Evolutionary conservation across 2,329 filamentous ascomycete species (phyloP).

Genomic region (Microsporum audouinii): DNA sequence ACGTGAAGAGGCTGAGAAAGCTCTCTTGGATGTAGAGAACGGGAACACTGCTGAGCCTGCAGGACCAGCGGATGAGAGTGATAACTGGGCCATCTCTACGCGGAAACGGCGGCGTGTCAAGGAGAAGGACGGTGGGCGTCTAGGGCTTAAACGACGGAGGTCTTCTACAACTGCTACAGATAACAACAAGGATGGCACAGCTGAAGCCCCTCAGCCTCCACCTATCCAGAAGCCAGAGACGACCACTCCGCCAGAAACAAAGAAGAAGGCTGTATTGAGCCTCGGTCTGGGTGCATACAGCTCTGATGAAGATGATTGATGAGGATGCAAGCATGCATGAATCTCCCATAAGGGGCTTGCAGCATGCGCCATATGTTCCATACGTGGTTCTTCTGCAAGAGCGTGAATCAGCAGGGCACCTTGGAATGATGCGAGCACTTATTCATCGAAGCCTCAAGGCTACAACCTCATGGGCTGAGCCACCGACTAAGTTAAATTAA

Average conservation of each 20-base stretch:
- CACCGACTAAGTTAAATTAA: background rate
- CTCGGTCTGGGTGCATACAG: conserved; percentile 31
- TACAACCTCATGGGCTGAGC: background rate
- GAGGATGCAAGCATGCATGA: background rate
- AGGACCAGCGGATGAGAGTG: conserved; percentile 25
- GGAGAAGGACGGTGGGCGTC: conserved; percentile 27
- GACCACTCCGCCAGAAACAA: conserved; percentile 8
- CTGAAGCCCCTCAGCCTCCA: background rate
- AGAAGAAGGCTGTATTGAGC: conserved; percentile 17
- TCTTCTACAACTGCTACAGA: conserved; percentile 18
- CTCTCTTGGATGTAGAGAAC: conserved; percentile 29
- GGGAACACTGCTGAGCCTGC: conserved; percentile 16
- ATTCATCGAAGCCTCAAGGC: background rate
- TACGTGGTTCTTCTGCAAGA: background rate
- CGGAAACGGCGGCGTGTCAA: conserved; percentile 45
- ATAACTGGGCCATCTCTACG: conserved; percentile 40
- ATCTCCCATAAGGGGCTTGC: background rate
- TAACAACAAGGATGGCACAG: background rate
- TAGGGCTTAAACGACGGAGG: conserved; percentile 35
- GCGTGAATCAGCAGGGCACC: background rate
- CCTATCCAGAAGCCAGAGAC: conserved; percentile 1
- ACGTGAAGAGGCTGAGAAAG: conserved; percentile 47
- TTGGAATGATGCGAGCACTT: background rate
- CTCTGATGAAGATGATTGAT: conserved; percentile 28
- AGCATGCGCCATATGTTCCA: background rate